Base-by-base conservation (phyloP, 345 rosid genomes). In the Abelmoschus esculentus region DNA sequence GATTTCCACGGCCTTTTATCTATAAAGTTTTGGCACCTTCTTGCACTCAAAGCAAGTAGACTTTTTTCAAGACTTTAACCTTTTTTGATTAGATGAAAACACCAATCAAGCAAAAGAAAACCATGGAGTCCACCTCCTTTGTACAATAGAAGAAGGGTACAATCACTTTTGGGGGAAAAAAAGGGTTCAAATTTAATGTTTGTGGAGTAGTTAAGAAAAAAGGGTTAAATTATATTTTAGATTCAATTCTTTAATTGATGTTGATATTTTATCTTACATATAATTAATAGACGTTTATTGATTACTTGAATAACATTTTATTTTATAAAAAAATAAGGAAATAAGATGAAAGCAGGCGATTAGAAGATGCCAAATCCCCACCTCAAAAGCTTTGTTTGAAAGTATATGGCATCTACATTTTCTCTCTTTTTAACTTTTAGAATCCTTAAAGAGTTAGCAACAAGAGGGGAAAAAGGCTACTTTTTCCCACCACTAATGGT, bases 11-110 rank as follows among this genome's bases (percentile, higher is more conserved):
- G 1, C 28, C 7, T n/a, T 18, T n/a, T 53, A 64, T 49, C 19
- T 71, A 69, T 71, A 83, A 83, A 60, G 81, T 65, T 77, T 81
- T 80, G 90, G 88, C 82, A 81, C 83, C 82, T 87, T 87, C 92
- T 83, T 85, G 81, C 82, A 76, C 88, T 84, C 84, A 80, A 87
- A 84, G 92, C 83, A 82, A 83, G 56, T 82, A 74, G 75, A 80
- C 85, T 80, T 87, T 58, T 58, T 29, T 71, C 34, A 31, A 31
- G 34, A 0, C 34, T 31, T 31, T 31, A n/a, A 36, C 61, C 17
- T 75, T 80, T 80, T 73, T 74, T 49, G 47, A 42, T 74, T 61
- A 71, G 74, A 57, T 58, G 78, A 77, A 74, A 70, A 78, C 83
- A 72, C 75, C 82, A 77, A 80, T 82, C 74, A 79, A 80, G 83